These are phyloP conservation scores for Tylopilus intermedius DNA, from an alignment of 768 basidiomycete species.

Conservation along the genomic window DNA sequence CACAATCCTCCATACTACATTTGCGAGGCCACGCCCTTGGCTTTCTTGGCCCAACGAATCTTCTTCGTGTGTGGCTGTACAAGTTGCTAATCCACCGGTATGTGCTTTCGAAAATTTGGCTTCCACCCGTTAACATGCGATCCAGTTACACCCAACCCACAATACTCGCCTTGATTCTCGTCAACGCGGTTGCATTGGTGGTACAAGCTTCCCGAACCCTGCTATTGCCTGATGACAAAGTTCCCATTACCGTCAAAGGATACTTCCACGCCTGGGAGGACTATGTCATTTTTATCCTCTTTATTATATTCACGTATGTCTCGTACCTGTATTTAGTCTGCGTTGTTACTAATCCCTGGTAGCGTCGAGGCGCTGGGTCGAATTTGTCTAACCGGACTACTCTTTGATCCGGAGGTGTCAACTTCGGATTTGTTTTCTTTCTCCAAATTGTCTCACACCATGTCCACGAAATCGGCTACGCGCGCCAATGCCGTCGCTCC, in stretches of 20 bases:
- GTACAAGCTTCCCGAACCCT: constrained; percentile 68
- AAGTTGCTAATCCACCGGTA: constrained; percentile 65
- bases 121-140: neutral
- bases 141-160: constrained; percentile 84
- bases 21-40: constrained; percentile 78
- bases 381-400: constrained; percentile 82
- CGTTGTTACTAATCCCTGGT: constrained; percentile 5
- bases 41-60: constrained; percentile 64
- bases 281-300: constrained; percentile 72
- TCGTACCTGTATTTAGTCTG: constrained; percentile 23
- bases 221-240: constrained; percentile 42
- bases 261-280: constrained; percentile 93
- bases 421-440: constrained; percentile 45
- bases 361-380: constrained; percentile 84
- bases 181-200: constrained; percentile 77
- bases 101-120: constrained; percentile 28
- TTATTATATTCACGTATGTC: constrained; percentile 75
- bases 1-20: constrained; percentile 39
- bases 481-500: constrained; percentile 22
- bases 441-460: constrained; percentile 15
- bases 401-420: constrained; percentile 77
- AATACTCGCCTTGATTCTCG: constrained; percentile 79
- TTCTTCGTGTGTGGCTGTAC: constrained; percentile 58
- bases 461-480: constrained; percentile 25
- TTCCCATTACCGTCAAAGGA: constrained; percentile 48